Percentiles rank a stretch among this genome's conserved stretches.
Evolutionary conservation across 1,284 basidiomycete genomes (phyloP).

Genomic region (Ceratobasidium papillatum): DNA sequence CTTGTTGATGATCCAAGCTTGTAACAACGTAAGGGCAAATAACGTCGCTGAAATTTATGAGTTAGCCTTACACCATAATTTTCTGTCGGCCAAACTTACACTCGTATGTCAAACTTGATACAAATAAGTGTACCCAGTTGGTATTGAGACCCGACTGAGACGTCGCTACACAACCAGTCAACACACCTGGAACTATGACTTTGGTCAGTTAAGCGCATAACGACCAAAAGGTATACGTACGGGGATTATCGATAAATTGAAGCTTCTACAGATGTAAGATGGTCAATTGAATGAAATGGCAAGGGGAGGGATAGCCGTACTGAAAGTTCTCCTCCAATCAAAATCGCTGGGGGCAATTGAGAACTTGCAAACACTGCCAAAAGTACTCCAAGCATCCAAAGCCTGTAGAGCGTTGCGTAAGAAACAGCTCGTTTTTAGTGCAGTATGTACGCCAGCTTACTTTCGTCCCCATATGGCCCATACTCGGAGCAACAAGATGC

Average conservation of each 20-base stretch:
- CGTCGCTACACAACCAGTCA: conserved; percentile 25
- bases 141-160: background rate
- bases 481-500: conserved; percentile 26
- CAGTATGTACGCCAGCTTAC: background rate
- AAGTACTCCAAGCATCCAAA: conserved; percentile 17
- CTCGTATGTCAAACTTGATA: conserved; percentile 21
- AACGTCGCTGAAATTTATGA: conserved; percentile 1
- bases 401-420: background rate
- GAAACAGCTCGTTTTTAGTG: background rate
- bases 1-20: conserved; percentile 7
- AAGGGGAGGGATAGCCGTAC: background rate
- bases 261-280: background rate
- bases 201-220: background rate
- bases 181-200: conserved; percentile 11
- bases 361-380: conserved; percentile 6
- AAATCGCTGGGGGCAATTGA: conserved; percentile 16
- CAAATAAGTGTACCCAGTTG: background rate
- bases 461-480: conserved; percentile 38
- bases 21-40: conserved; percentile 7
- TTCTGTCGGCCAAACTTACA: background rate
- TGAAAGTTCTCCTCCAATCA: conserved; percentile 3
- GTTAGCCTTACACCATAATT: background rate
- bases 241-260: conserved; percentile 15
- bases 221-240: background rate
- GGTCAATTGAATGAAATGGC: background rate